A percentile compares a stretch with the other conserved stretches of the same genome.
These are phyloP conservation scores for Rhodofomes roseus DNA, from an alignment of 1,284 basidiomycete genomes.

Conservation along the genomic window DNA sequence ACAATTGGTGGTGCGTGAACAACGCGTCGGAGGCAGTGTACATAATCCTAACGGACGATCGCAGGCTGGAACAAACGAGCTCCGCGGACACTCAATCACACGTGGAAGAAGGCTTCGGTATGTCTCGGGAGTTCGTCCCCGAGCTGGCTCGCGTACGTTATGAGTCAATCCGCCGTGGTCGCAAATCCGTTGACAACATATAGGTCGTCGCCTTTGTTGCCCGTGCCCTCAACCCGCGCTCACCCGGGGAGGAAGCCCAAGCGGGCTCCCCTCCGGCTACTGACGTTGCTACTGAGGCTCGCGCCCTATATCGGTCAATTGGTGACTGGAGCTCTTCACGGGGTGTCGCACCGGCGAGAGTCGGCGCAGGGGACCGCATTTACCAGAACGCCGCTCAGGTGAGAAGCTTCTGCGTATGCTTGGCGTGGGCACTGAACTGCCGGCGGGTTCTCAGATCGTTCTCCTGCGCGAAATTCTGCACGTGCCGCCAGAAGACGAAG, in stretches of 20 bases:
- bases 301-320: constrained; percentile 22
- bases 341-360: constrained; percentile 19
- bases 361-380: constrained; percentile 29
- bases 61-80: constrained; percentile 29
- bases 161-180: neutral
- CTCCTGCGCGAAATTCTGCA: constrained; percentile 42
- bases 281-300: constrained; percentile 23
- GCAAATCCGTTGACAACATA: neutral
- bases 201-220: constrained; percentile 24
- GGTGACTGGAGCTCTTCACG: constrained; percentile 25
- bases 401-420: constrained; percentile 1
- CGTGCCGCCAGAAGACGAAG: constrained; percentile 31
- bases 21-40: constrained; percentile 16
- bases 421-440: neutral
- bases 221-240: constrained; percentile 11
- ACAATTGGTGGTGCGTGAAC: constrained; percentile 37
- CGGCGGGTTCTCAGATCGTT: constrained; percentile 33
- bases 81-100: constrained; percentile 30
- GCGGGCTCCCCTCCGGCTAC: constrained; percentile 5
- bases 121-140: constrained; percentile 31
- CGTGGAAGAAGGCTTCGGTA: constrained; percentile 47
- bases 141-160: constrained; percentile 29
- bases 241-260: neutral
- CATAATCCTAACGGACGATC: constrained; percentile 3
- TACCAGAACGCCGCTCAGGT: constrained; percentile 33